Evolutionary conservation across 371 early-diverging fungal genomes (phyloP).

Genomic region (Rhizomucor miehei): DNA sequence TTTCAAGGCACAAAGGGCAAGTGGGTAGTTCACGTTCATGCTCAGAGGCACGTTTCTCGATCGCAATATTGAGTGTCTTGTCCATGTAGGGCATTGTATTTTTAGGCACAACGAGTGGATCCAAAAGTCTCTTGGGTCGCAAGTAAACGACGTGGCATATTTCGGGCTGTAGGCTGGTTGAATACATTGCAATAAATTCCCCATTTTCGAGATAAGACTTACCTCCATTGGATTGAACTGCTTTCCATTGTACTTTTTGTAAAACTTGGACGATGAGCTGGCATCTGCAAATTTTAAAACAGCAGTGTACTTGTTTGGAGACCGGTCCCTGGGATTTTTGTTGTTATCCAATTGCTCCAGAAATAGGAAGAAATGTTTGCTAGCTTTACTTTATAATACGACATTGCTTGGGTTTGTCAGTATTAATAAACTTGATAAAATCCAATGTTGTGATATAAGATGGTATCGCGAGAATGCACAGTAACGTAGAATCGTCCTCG

Average conservation of each 20-base stretch:
- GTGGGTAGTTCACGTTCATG: conserved; percentile 67
- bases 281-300: conserved; percentile 68
- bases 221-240: conserved; percentile 81
- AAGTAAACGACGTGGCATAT: conserved; percentile 74
- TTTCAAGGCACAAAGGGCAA: conserved; percentile 93
- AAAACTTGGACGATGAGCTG: conserved; percentile 63
- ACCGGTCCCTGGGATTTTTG: conserved; percentile 51
- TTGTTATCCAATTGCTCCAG: not conserved
- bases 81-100: conserved; percentile 57
- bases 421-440: conserved; percentile 68
- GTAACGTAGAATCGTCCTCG: conserved; percentile 15
- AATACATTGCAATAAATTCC: conserved; percentile 3
- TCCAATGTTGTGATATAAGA: conserved; percentile 84
- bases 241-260: conserved; percentile 70
- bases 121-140: conserved; percentile 56
- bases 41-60: not conserved
- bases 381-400: not conserved
- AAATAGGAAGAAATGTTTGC: not conserved
- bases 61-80: conserved; percentile 12
- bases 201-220: conserved; percentile 4
- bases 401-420: not conserved
- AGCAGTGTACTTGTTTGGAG: conserved; percentile 80
- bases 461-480: conserved; percentile 88
- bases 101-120: conserved; percentile 47
- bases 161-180: conserved; percentile 61